Base-by-base conservation (phyloP, 2,329 filamentous ascomycete species). In the Fusarium sp. region DNA sequence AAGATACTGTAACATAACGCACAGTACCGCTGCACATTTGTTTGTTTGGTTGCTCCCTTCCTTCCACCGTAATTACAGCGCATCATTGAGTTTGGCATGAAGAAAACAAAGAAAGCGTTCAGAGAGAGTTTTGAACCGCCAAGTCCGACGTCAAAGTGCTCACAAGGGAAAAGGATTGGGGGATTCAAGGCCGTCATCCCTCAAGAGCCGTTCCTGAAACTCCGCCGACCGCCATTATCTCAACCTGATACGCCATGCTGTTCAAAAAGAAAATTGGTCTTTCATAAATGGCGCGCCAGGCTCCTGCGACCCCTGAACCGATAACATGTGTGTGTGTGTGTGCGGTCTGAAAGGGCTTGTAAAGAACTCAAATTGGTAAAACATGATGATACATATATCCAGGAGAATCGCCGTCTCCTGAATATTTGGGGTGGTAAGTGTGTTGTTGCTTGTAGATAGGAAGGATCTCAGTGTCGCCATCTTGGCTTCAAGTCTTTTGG, bases 401-500 rank as follows among this genome's bases (percentile, higher is more conserved):
- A 73, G 67, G 58, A 65, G 50, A 45, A 71, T 31, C 38, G 52
- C 60, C 63, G 38, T 75, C 60, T 67, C 66, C 69, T 69, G 42
- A 60, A 35, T 65, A 60, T 66, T 63, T 16, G 64, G 72, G 69
- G 67, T 37, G 34, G 73, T 62, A 59, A 70, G 64, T 52, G 65
- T 74, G 40, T 47, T 67, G 60, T 22, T 63, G 58, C 40, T 63
- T 57, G 47, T 47, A 40, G n/a, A 14, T 38, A 34, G 45, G 20
- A 24, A 34, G n/a, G 24, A 52, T 11, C n/a, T 76, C 37, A 82
- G 63, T 75, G 83, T 62, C 86, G 84, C 88, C 88, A 90, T 67
- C 85, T 84, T 16, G 88, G 88, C 76, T 85, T 88, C 58, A 70
- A 75, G 50, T 87, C 85, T 69, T 83, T 85, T 2, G 77, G 59